Evolutionary conservation across 1,284 basidiomycete genomes (phyloP), one percentile per base, ranked within the genome.

Genomic region (Rhodotorula sp.): DNA sequence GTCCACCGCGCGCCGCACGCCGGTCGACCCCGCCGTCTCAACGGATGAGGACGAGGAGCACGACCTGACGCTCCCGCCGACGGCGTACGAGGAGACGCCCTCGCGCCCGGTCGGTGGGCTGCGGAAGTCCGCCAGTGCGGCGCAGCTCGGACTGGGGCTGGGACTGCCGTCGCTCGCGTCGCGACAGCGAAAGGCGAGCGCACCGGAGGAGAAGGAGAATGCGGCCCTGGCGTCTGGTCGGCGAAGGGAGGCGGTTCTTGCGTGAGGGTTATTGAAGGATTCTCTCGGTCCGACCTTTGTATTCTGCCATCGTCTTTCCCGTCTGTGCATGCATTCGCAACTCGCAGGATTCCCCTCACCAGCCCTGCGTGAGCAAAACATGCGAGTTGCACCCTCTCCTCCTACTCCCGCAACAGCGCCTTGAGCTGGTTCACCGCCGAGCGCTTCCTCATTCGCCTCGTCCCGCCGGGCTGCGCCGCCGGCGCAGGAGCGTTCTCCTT

Each of bases 31-130:
- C 1, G 44, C 53, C 19, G 46, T 32, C 15, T 54, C 62, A 7
- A 65, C 60, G 19, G 55, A 67, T 21, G 66, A 55, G 27, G 34
- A n/a, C 22, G 66, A 50, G 41, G 32, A 36, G 61, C 67, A 64
- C 50, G 67, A 64, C 41, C 44, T 69, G 19, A 69, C 67, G 22
- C 61, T 69, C 34, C 61, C 62, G n/a, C 56, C 67, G 22, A 27
- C 37, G 39, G 62, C 51, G 7, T 39, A 64, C 51, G 66, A 67
- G 37, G 48, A 62, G 48, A 67, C 66, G 7, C 66, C 66, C 3
- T 62, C 61, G 8, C 51, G 66, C 5, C 34, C 56, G 19, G 39
- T 51, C 48, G 29, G 21, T 36, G 32, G 19, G 21, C 27, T 53
- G 46, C 54, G 59, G 32, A 32, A 48, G 36, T 55, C 65, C 27